Percentiles rank a stretch among this genome's conserved stretches.
Conservation (phyloP, 306 rosid genomes). For the Trifolium dubium region DNA sequence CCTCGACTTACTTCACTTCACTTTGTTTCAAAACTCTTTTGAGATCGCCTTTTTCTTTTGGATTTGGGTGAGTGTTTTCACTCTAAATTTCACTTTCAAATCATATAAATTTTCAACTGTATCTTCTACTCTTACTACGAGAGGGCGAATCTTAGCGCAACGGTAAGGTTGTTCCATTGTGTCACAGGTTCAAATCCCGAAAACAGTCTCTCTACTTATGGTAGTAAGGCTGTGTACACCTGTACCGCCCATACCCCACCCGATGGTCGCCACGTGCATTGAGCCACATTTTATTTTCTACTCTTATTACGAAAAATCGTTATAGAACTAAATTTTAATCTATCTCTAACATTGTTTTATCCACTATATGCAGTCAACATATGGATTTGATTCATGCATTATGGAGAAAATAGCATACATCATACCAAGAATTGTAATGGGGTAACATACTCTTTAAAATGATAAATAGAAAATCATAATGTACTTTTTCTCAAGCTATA, state of each 20-base stretch:
- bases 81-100: conserved; percentile 27
- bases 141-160: not conserved
- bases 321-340: not conserved
- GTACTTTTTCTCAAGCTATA: conserved; percentile 14
- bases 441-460: conserved; percentile 55
- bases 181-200: not conserved
- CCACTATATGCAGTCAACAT: conserved; percentile 62
- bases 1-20: conserved; percentile 81
- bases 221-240: too few relatives aligned
- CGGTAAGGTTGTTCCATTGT: not conserved
- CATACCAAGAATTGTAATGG: conserved; percentile 78
- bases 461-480: conserved; percentile 15
- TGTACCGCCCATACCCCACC: too few relatives aligned
- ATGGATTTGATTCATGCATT: conserved; percentile 85
- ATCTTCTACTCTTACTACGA: not conserved
- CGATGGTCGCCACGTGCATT: not conserved
- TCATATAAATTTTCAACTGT: not conserved
- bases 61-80: conserved; percentile 70
- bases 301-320: not conserved
- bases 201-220: not conserved
- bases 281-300: not conserved
- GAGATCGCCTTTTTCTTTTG: conserved; percentile 97
- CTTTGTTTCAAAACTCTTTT: conserved; percentile 86
- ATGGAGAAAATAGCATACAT: conserved; percentile 72
- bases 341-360: not conserved